phyloP scores from a whole-genome alignment of 306 rosid genomes.

The Cicer arietinum region DNA sequence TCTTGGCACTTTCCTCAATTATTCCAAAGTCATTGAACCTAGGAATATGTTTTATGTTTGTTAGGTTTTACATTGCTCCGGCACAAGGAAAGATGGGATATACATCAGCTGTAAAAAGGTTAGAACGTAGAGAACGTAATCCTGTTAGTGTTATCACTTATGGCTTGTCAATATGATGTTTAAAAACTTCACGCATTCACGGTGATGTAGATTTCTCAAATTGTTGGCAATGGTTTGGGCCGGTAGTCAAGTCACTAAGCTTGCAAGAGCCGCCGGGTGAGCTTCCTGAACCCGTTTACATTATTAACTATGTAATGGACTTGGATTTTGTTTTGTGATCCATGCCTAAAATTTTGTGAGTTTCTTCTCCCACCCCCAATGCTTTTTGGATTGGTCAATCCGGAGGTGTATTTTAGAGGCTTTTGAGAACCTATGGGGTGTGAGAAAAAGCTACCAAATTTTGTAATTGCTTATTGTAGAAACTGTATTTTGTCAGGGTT shows the following conservation, averaged over 20 bases:
- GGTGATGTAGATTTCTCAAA: conserved; percentile 72
- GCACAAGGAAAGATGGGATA: conserved; percentile 89
- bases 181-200: conserved; percentile 39
- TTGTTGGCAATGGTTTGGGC: conserved; percentile 97
- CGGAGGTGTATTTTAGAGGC: no score
- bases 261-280: conserved; percentile 89
- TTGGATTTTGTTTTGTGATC: not conserved
- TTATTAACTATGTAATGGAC: conserved; percentile 8
- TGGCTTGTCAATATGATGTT: conserved; percentile 2
- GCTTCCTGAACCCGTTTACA: conserved; percentile 42
- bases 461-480: not conserved
- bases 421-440: no score
- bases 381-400: no score
- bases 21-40: conserved; percentile 8
- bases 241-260: conserved; percentile 94
- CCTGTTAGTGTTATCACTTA: conserved; percentile 11
- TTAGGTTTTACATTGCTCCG: conserved; percentile 89
- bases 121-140: not conserved
- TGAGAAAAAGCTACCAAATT: no score
- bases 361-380: no score
- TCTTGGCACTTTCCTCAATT: conserved; percentile 13
- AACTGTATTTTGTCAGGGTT: no score
- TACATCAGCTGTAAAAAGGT: conserved; percentile 80
- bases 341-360: not conserved
- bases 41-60: conserved; percentile 38